Evolutionary conservation across 106 monocot genomes (phyloP).

Genomic region (Hemerocallis citrina): DNA sequence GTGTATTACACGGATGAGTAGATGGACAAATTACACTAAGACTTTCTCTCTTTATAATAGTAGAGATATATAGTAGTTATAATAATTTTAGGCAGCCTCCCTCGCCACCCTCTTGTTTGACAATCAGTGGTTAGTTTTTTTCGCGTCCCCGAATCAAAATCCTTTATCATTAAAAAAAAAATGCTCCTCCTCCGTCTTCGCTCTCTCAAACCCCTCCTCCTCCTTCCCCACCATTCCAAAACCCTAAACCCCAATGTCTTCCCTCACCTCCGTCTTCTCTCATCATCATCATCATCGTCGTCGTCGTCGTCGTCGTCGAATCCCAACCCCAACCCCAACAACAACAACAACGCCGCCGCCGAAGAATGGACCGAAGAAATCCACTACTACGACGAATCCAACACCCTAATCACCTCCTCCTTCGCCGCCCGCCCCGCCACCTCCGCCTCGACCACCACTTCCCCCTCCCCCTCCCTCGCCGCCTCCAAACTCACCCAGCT

Average conservation of each 20-base stretch:
- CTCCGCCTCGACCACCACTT: slow-evolving; percentile 10
- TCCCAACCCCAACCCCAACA: not conserved
- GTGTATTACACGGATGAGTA: no score
- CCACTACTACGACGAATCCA: slow-evolving; percentile 66
- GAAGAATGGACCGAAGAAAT: slow-evolving; percentile 42
- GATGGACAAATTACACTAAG: no score
- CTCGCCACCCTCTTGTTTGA: no score
- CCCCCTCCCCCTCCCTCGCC: slow-evolving; percentile 22
- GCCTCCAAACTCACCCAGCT: slow-evolving; percentile 21
- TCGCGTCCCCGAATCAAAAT: no score
- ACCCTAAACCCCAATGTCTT: not conserved
- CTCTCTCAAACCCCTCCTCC: not conserved
- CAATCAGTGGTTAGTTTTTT: no score
- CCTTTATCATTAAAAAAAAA: no score
- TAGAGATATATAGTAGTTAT: no score
- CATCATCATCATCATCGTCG: not conserved
- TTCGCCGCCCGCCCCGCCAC: slow-evolving; percentile 43
- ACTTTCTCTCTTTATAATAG: no score
- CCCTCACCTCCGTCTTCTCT: not conserved
- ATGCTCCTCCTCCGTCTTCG: slow-evolving; percentile 2
- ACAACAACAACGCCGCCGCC: not conserved
- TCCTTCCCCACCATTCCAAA: not conserved
- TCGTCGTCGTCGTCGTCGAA: not conserved
- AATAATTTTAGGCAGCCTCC: no score
- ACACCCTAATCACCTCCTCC: slow-evolving; percentile 39